Conservation (phyloP, 192 early-diverging fungal species). For the Backusella circina region DNA sequence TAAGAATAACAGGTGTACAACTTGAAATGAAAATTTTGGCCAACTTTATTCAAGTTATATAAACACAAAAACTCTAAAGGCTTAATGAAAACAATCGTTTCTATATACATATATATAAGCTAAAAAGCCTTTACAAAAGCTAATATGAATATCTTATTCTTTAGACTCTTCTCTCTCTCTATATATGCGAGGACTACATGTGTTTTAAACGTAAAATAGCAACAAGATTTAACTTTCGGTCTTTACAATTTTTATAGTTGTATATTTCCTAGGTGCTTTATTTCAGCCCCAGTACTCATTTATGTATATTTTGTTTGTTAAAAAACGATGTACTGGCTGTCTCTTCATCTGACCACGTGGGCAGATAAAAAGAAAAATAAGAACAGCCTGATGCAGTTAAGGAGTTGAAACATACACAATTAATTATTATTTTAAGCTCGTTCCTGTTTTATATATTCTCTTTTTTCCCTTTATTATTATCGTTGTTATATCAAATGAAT, state of each 20-base stretch:
- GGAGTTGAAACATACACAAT: neutral
- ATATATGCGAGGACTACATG: neutral
- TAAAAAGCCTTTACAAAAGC: too few species aligned
- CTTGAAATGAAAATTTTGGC: too few species aligned
- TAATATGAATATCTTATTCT: too few species aligned
- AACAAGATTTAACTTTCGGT: neutral
- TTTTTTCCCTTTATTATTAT: neutral
- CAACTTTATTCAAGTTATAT: too few species aligned
- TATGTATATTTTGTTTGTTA: neutral
- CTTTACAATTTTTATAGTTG: neutral
- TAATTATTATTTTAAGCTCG: neutral
- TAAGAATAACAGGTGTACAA: too few species aligned
- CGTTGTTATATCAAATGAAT: conserved; percentile 7
- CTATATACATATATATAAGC: too few species aligned
- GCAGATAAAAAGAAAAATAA: neutral
- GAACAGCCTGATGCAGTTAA: neutral
- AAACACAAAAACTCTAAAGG: too few species aligned
- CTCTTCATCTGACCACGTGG: neutral
- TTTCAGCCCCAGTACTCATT: neutral
- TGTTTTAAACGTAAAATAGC: neutral
- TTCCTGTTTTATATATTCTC: neutral
- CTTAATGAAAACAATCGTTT: too few species aligned
- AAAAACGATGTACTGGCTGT: neutral
- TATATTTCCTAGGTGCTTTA: neutral
- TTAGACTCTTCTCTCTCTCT: too few species aligned